Evolutionary conservation across 768 basidiomycete genomes (phyloP), one percentile per base, ranked within the genome.

Genomic region (Megacollybia marginata): DNA sequence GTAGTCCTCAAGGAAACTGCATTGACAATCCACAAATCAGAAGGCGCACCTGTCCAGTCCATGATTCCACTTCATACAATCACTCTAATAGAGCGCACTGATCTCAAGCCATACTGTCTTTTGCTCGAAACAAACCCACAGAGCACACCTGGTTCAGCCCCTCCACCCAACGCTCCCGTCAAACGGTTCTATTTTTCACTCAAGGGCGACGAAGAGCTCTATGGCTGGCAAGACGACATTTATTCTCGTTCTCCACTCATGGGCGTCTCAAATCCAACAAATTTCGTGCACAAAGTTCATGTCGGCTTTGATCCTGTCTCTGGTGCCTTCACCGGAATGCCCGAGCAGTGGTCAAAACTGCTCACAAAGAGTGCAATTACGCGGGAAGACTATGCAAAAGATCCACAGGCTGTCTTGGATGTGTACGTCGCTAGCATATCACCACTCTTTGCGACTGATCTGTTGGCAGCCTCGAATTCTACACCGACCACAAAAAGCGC

Each of bases 241-340:
- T 97, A 98, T 68, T 81, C 80, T 5, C 80, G 92, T 44, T 91
- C 88, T 59, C 92, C 94, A 2, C 73, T 93, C 45, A 90, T 94
- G 83, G 92, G 95, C 23, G 89, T 94, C 42, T 86, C 85, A 64
- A 88, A 87, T 56, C 95, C 95, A 0, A 97, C 94, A 8, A 95
- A 99, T 66, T 98, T 99, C 62, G 92, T 97, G 0, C 95, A 99
- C 71, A 93, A 97, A 64, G 93, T 98, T 2, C 95, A 98, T 66
- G 95, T 98, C 50, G 94, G 93, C 2, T 97, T 94, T 58, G 95
- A 99, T 68, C 90, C 93, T 2, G 73, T 89, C 42, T 87, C 88
- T 38, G 95, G 95, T 10, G 92, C 84, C 13, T 99, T 99, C 66
- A 97, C 94, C 13, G 95, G 95, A 50, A 82, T 99, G 65, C 95